A percentile compares a stretch with the other conserved stretches of the same genome.
Conservation (phyloP, 106 monocot genomes). For the Iris macrosiphon region DNA sequence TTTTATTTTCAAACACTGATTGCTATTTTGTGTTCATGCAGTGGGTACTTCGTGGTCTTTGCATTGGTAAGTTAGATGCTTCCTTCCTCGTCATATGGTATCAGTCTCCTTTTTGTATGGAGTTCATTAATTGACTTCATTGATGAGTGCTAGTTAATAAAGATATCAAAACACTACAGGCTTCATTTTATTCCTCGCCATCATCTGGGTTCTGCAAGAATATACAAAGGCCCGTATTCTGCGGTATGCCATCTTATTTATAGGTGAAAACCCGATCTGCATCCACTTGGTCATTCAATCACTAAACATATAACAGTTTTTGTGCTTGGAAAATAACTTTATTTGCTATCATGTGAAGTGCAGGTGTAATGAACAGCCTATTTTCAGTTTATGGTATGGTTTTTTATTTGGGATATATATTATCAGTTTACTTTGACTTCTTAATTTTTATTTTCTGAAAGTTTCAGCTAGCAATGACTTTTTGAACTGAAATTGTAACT, state of each 20-base stretch:
- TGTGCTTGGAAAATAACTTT: background rate
- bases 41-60: constrained; percentile 70
- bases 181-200: constrained; percentile 75
- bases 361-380: constrained; percentile 84
- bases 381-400: constrained; percentile 78
- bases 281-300: background rate
- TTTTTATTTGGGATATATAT: background rate
- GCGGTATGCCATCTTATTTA: constrained; percentile 71
- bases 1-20: constrained; percentile 3
- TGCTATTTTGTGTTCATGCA: constrained; percentile 17
- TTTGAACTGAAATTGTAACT: background rate
- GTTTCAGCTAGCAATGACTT: background rate
- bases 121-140: background rate
- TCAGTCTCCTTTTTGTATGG: background rate
- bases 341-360: constrained; percentile 9
- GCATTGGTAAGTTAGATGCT: constrained; percentile 48
- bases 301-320: too few relatives aligned
- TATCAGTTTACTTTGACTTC: too few relatives aligned
- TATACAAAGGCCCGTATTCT: constrained; percentile 55
- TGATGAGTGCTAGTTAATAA: background rate
- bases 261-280: constrained; percentile 26
- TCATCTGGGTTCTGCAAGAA: constrained; percentile 90
- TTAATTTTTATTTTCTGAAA: constrained; percentile 2
- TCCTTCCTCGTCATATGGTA: background rate
- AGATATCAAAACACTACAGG: constrained; percentile 26